Evolutionary conservation across 345 rosid genomes (phyloP), one percentile per base, ranked within the genome.

Genomic region (Pelargonium nanum): DNA sequence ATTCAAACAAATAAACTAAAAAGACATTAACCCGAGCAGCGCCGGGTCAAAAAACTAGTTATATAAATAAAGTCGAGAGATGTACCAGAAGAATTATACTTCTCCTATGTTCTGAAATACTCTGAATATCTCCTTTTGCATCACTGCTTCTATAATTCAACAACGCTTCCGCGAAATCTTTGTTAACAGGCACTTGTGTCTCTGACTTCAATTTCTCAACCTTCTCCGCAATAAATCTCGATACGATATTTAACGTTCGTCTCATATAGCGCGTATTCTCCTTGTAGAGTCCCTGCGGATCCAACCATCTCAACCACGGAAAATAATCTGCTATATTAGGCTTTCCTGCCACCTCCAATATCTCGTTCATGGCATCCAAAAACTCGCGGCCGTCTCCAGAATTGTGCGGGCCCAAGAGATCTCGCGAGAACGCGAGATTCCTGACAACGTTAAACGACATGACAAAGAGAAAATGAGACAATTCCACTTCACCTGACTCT

Each of bases 351-450:
- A 71, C 70, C 65, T 70, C 77, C 74, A 74, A 74, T 19, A 74
- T 28, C 26, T 71, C 69, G 52, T 12, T 26, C 72, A 78, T 73
- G 2, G 74, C 70, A 4, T 5, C 1, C 26, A 79, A 78, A 60
- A 82, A 68, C 51, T 74, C 75, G 0, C 68, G 52, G 0, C 75
- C 76, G 0, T 61, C 77, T 53, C 64, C 63, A 2, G 80, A 80
- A 6, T 56, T 59, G n/a, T n/a, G n/a, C 1, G 80, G 80, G n/a
- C 71, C 87, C 16, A 78, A 15, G 24, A 81, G 28, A 45, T 81
- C 85, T 6, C 73, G 66, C 2, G 90, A 84, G 61, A 84, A n/a
- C 85, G 80, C 72, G 2, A 84, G 67, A 51, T 80, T 84, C 28
- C 87, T 85, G 0, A 84, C 58, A 62, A 81, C 24, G 65, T 84